Evolutionary conservation across 148 eudicot species (phyloP), one percentile per base, ranked within the genome.

Genomic region (Hydrangea macrophylla): DNA sequence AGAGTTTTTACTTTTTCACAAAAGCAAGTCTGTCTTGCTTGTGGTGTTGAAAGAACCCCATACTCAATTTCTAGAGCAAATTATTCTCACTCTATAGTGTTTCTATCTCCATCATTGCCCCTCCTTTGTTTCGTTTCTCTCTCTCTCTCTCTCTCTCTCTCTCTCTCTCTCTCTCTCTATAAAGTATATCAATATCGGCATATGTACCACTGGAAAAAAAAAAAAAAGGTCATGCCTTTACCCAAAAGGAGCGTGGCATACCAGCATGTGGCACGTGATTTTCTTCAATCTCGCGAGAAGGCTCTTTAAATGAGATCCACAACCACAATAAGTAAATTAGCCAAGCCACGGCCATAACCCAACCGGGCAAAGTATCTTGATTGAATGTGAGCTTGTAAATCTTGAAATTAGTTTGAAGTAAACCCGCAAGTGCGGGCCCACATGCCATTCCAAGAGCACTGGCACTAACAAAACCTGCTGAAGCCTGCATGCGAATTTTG

Each of bases 371-470:
- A 53, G 96, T 89, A 25, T 81, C 58, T 71, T 84, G 75, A 72
- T 86, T 76, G 74, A 86, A 76, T 24, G 91, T 89, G 58, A 84
- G 11, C 70, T 75, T 84, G 51, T 82, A 81, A 58, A 89, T 64
- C 65, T 70, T 89, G 44, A 86, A 86, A 26, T 86, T 72, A 9
- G 72, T 79, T 68, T 89, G 96, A 60, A 89, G 88, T 51, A 86
- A 65, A n/a, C 96, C 91, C 71, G 86, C 96, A 72, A 89, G 78
- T 55, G 96, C 96, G 40, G 96, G 96, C 18, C 96, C 96, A 82
- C 96, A 89, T 50, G 96, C 96, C 96, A 89, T 89, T 72, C 96
- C 96, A 54, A 86, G 86, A 71, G 91, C 96, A 79, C 96, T 89
- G 28, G 96, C 96, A 75, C 96, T 89, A 57, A 89, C 96, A 69